A percentile compares a stretch with the other conserved stretches of the same genome.
Evolutionary conservation across 345 rosid genomes (phyloP).

Genomic region (Eucalyptus guilfoylei): DNA sequence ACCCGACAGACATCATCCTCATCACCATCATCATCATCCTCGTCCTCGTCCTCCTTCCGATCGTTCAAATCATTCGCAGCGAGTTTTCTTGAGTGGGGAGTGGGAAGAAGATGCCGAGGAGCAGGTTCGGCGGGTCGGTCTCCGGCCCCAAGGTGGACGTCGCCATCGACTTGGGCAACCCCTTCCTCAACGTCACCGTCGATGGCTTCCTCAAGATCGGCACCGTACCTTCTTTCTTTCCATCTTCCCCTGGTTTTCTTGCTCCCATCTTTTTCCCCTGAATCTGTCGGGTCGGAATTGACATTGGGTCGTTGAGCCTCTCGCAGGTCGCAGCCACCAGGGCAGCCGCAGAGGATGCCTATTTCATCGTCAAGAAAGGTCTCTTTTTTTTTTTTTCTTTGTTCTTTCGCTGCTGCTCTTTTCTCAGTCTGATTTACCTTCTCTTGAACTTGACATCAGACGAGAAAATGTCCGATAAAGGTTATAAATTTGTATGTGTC

Average conservation of each 20-base stretch:
- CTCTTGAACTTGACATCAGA: neutral
- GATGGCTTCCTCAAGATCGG: constrained; percentile 90
- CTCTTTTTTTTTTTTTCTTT: neutral
- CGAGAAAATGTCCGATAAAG: neutral
- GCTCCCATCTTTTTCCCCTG: neutral
- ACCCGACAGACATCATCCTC: neutral
- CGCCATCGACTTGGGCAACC: constrained; percentile 58
- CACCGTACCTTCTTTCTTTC: constrained; percentile 21
- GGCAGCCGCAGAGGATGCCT: constrained; percentile 54
- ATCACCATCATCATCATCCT: neutral
- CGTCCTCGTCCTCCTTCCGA: neutral
- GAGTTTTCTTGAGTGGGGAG: neutral
- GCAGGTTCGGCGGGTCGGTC: constrained; percentile 40
- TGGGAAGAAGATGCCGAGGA: constrained; percentile 32
- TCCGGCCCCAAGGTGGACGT: constrained; percentile 58
- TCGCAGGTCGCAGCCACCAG: constrained; percentile 66
- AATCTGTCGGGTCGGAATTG: neutral
- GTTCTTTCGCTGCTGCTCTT: neutral
- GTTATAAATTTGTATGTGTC: neutral
- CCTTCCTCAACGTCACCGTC: constrained; percentile 55
- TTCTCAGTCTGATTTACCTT: neutral
- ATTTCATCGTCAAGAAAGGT: constrained; percentile 49
- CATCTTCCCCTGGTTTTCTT: neutral
- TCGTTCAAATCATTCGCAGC: neutral
- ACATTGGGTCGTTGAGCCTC: neutral